phyloP scores from a whole-genome alignment of 139 green algal genomes.

The Axilococcus clingmanii region DNA sequence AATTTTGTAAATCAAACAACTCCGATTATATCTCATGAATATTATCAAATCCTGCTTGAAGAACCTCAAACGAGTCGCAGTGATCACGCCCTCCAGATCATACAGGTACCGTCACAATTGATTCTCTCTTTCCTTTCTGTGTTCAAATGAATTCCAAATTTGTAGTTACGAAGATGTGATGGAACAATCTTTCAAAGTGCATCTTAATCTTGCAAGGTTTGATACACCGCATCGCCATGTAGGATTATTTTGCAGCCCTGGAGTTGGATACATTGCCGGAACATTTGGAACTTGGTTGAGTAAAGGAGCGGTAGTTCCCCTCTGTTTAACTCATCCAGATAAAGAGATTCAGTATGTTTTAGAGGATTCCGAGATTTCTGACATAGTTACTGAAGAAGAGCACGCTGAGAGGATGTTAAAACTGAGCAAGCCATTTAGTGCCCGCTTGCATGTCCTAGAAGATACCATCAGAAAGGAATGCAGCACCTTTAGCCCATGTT shows the following conservation, averaged over 20 bases:
- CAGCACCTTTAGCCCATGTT: background rate
- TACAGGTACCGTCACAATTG: too few relatives aligned
- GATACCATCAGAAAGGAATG: background rate
- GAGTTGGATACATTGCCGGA: conserved; percentile 49
- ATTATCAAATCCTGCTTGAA: too few relatives aligned
- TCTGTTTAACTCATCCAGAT: conserved; percentile 67
- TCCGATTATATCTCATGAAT: too few relatives aligned
- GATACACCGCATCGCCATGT: background rate
- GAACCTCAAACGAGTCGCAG: too few relatives aligned
- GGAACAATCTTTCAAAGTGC: background rate
- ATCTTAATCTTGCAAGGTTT: background rate
- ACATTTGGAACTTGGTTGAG: conserved; percentile 73
- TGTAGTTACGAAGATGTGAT: conserved; percentile 16
- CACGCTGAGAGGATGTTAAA: conserved; percentile 16
- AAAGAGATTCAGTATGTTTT: conserved; percentile 76
- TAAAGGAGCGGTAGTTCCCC: conserved; percentile 67
- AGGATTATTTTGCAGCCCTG: conserved; percentile 4
- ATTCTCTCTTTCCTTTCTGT: too few relatives aligned
- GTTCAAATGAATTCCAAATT: too few relatives aligned
- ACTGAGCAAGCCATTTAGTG: conserved; percentile 15
- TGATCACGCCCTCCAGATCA: too few relatives aligned
- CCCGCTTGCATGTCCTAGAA: background rate
- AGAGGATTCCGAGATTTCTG: conserved; percentile 47
- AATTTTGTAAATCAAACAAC: too few relatives aligned
- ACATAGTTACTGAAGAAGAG: conserved; percentile 30